These are phyloP conservation scores for Rhodotorula sp. DNA, from an alignment of 1,284 basidiomycete genomes.

Conservation along the genomic window DNA sequence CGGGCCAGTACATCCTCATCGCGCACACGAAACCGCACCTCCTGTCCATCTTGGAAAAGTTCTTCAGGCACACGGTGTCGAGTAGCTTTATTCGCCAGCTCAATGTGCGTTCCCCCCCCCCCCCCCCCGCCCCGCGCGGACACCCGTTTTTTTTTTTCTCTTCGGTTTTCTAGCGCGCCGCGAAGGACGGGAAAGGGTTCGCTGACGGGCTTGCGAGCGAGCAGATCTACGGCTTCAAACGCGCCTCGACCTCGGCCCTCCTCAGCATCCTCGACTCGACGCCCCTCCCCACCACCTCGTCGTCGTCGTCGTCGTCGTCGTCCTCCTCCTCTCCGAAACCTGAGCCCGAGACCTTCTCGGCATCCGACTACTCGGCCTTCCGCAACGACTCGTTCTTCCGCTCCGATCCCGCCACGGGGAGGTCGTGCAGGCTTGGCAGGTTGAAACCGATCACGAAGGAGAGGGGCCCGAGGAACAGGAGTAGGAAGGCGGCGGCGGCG, in stretches of 20 bases:
- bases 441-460: constrained; percentile 34
- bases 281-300: neutral
- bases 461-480: constrained; percentile 13
- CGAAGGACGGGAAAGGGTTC: too few relatives aligned
- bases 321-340: neutral
- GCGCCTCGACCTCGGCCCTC: constrained; percentile 28
- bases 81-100: constrained; percentile 34
- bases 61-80: constrained; percentile 34
- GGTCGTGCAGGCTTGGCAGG: constrained; percentile 12
- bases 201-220: too few relatives aligned
- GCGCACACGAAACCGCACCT: constrained; percentile 32
- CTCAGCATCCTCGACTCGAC: constrained; percentile 29
- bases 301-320: too few relatives aligned
- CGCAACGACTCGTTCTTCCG: constrained; percentile 24
- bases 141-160: neutral
- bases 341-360: constrained; percentile 23
- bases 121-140: too few relatives aligned
- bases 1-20: constrained; percentile 27
- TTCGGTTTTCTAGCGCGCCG: too few relatives aligned
- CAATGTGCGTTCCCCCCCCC: constrained; percentile 31
- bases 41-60: constrained; percentile 29
- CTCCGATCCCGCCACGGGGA: neutral
- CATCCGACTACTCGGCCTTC: constrained; percentile 34
- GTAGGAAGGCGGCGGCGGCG: constrained; percentile 21
- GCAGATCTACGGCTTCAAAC: constrained; percentile 39